These are phyloP conservation scores for Diaporthe citri DNA, from an alignment of 2,329 filamentous ascomycete genomes.

Conservation along the genomic window DNA sequence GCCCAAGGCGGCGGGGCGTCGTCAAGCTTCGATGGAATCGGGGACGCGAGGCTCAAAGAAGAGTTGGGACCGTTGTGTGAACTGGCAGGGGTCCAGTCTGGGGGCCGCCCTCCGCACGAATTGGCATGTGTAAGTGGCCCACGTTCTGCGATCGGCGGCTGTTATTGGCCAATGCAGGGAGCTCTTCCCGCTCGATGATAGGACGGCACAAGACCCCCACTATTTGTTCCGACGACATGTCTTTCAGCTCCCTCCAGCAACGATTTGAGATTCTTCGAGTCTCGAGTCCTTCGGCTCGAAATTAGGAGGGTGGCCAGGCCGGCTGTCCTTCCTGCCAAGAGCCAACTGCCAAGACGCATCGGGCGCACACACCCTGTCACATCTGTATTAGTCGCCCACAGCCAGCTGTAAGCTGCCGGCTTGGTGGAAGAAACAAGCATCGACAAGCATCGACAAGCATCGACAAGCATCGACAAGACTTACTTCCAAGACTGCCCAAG, in stretches of 20 bases:
- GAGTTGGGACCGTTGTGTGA: constrained; percentile 16
- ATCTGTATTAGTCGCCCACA: neutral
- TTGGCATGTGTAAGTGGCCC: constrained; percentile 34
- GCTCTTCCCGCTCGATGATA: constrained; percentile 13
- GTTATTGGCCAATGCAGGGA: constrained; percentile 21
- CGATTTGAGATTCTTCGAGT: neutral
- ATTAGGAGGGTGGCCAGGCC: neutral
- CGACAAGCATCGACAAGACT: constrained; percentile 16
- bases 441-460: constrained; percentile 18
- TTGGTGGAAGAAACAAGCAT: constrained; percentile 7
- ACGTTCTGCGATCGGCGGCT: constrained; percentile 19
- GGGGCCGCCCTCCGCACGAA: constrained; percentile 34
- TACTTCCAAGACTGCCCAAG: constrained; percentile 4
- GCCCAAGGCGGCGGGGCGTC: constrained; percentile 15
- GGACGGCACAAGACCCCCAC: constrained; percentile 2
- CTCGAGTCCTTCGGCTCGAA: neutral
- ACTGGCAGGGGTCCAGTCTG: constrained; percentile 17
- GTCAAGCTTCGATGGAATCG: constrained; percentile 22
- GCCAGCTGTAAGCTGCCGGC: constrained; percentile 8
- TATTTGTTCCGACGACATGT: constrained; percentile 33
- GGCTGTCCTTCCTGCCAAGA: neutral
- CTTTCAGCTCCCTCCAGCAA: neutral
- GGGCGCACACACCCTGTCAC: neutral
- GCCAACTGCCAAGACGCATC: constrained; percentile 9
- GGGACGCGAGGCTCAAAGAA: constrained; percentile 34